Evolutionary conservation across 257 asterid genomes (phyloP), one percentile per base, ranked within the genome.

Genomic region (Perilla frutescens): DNA sequence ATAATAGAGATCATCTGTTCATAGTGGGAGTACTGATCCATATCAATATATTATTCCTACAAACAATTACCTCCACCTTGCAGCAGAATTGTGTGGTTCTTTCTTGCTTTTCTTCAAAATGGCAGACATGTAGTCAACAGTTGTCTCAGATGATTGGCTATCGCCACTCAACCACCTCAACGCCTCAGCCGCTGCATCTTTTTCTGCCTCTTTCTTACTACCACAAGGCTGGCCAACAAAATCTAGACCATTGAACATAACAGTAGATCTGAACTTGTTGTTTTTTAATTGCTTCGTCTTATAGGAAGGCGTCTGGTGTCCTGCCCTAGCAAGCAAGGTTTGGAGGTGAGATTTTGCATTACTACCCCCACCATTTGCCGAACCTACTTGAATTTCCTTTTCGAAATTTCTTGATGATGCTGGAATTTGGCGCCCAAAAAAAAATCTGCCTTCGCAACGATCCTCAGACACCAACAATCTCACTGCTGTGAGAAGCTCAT

Each of bases 111-210:
- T 91, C 89, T 83, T 91, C 72, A 93, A 72, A 80, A 93, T 80
- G 49, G 93, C 60, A 50, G 93, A 89, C 92, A 89, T 79, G 71
- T 79, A 74, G 44, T 88, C 96, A 62, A 87, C 76, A 32, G 85
- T 78, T 51, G 57, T 66, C 1, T 77, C 80, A 8, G 93, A 82
- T 20, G 96, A 83, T 54, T 88, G 90, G 80, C 84, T 81, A 55
- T 89, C 96, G 11, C 97, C 96, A n/a, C 88, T 87, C 85, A 93
- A 81, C 96, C 97, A 89, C 75, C 76, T 88, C 74, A 93, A 68
- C 77, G 97, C 98, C 86, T 86, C 97, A 12, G 88, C 84, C 71
- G 98, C 98, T 36, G 98, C 98, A 73, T 84, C 96, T 78, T 93
- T 91, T 72, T 93, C 98, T 34, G 98, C 97, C 54, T 89, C 97